A percentile compares a stretch with the other conserved stretches of the same genome.
Conservation (phyloP, 2,329 filamentous ascomycete genomes). For the Neonectria sp. region DNA sequence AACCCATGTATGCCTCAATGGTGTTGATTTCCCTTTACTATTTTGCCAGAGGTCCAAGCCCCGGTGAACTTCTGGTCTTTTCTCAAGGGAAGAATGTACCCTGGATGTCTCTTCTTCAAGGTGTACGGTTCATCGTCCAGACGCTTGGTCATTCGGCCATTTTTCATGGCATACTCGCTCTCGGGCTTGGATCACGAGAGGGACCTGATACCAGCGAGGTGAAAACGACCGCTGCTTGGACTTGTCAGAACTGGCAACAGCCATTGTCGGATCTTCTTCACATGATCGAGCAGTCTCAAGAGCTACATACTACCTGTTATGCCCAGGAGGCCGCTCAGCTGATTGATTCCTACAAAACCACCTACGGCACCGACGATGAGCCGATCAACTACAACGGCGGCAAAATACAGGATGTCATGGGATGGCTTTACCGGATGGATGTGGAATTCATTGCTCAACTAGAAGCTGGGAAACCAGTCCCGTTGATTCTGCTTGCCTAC, state of each 20-base stretch:
- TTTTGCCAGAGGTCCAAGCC: slow-evolving; percentile 6
- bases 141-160: slow-evolving; percentile 4
- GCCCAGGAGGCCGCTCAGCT: neutral
- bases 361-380: neutral
- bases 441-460: neutral
- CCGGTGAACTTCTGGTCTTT: slow-evolving; percentile 10
- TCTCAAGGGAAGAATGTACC: neutral
- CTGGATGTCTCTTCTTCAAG: slow-evolving; percentile 2
- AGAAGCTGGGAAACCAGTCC: neutral
- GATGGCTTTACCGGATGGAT: slow-evolving; percentile 16
- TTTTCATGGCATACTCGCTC: slow-evolving; percentile 4
- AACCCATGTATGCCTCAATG: slow-evolving; percentile 13
- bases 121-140: slow-evolving; percentile 6
- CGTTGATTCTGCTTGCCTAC: slow-evolving; percentile 14
- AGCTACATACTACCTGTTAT: too few species aligned
- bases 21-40: slow-evolving; percentile 8
- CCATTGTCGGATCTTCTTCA: slow-evolving; percentile 11
- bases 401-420: slow-evolving; percentile 9
- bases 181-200: neutral
- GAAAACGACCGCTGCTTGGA: too few species aligned
- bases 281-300: slow-evolving; percentile 1
- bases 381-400: neutral
- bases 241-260: neutral
- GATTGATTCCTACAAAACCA: slow-evolving; percentile 1
- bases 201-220: neutral